A percentile compares a stretch with the other conserved stretches of the same genome.
phyloP scores from a whole-genome alignment of 192 early-diverging fungal species.

The Entomortierella beljakovae region DNA sequence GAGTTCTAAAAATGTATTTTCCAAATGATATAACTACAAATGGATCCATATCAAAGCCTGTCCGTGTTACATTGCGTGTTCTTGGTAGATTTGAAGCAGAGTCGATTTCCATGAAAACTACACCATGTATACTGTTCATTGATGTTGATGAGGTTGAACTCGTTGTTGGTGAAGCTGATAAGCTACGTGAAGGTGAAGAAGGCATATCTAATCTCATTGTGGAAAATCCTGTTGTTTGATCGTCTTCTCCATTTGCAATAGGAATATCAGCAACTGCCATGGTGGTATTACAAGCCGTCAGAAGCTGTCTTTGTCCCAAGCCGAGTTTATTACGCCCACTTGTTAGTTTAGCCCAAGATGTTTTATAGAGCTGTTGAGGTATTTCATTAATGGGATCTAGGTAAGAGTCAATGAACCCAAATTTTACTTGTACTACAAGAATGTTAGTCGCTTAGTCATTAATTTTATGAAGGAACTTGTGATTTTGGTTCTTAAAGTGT shows the following conservation, averaged over 20 bases:
- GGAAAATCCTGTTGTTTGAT: slow-evolving; percentile 26
- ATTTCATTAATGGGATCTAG: slow-evolving; percentile 17
- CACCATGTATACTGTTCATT: slow-evolving; percentile 24
- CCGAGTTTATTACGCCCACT: slow-evolving; percentile 51
- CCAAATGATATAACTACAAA: slow-evolving; percentile 83
- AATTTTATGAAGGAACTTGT: not conserved
- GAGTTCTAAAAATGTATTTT: slow-evolving; percentile 76
- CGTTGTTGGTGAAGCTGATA: slow-evolving; percentile 23
- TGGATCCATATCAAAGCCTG: slow-evolving; percentile 84
- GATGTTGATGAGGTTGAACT: slow-evolving; percentile 18
- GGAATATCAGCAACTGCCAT: slow-evolving; percentile 40
- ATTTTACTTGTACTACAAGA: slow-evolving; percentile 31
- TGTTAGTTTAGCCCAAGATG: slow-evolving; percentile 22
- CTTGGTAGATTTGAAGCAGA: slow-evolving; percentile 50
- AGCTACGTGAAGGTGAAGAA: slow-evolving; percentile 23
- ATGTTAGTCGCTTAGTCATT: not conserved
- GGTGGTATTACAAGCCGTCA: slow-evolving; percentile 12
- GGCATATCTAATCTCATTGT: slow-evolving; percentile 31
- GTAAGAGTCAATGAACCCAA: slow-evolving; percentile 43
- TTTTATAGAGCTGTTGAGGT: slow-evolving; percentile 15
- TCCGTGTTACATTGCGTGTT: slow-evolving; percentile 50
- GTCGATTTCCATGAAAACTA: slow-evolving; percentile 56
- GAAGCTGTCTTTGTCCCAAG: slow-evolving; percentile 40
- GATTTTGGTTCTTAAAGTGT: not conserved
- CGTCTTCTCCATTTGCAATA: slow-evolving; percentile 23